Evolutionary conservation across 345 rosid species (phyloP).

Genomic region (Camelina hispida): DNA sequence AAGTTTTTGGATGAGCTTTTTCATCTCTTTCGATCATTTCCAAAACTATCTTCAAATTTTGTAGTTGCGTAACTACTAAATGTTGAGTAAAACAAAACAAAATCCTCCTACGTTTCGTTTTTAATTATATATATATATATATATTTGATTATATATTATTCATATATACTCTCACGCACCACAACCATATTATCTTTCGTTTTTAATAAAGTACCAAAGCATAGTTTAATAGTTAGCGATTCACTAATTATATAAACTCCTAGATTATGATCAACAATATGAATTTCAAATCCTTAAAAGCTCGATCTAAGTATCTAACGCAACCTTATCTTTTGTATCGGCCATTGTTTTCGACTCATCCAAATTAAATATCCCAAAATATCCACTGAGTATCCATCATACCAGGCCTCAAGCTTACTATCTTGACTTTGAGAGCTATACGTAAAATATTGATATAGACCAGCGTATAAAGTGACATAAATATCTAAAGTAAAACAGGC

Average conservation of each 20-base stretch:
- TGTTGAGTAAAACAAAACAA: neutral
- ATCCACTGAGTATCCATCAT: neutral
- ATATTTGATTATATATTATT: neutral
- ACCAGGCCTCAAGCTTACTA: neutral
- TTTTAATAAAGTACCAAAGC: too few relatives aligned
- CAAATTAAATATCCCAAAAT: constrained; percentile 4
- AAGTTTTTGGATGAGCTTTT: neutral
- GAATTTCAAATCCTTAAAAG: neutral
- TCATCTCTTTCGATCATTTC: neutral
- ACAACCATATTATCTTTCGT: neutral
- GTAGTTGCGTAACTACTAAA: neutral
- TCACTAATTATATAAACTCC: neutral
- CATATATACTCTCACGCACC: neutral
- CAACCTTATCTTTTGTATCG: neutral
- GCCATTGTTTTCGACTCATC: constrained; percentile 1
- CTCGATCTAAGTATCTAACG: neutral
- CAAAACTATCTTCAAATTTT: constrained; percentile 5
- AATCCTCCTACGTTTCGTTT: neutral
- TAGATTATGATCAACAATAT: neutral
- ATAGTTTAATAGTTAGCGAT: too few relatives aligned
- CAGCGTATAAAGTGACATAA: constrained; percentile 4
- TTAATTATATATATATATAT: neutral
- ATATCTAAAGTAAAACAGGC: neutral
- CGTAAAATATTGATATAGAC: constrained; percentile 2
- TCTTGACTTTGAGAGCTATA: neutral